Evolutionary conservation across 108 stramenopile species (phyloP).

Genomic region (Fragilaria radians): DNA sequence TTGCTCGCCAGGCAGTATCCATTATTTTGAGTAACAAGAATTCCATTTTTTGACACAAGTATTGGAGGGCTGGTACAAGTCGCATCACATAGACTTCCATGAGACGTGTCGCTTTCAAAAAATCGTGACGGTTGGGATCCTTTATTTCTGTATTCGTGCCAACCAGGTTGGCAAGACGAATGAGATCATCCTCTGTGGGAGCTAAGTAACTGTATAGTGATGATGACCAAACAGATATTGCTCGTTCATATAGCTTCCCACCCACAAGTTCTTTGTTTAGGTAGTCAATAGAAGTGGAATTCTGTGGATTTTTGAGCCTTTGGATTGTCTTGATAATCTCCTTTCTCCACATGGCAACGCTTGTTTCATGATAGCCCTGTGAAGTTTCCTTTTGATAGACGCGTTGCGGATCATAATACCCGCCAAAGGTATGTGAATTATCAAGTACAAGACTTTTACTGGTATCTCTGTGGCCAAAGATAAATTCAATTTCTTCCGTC

Average conservation of each 20-base stretch:
- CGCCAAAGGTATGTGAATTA: background rate
- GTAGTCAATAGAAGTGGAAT: background rate
- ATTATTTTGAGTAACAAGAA: background rate
- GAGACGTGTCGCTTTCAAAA: conserved; percentile 1
- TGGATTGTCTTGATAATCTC: background rate
- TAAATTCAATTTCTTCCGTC: background rate
- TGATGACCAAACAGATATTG: background rate
- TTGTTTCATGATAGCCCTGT: background rate
- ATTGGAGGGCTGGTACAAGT: background rate
- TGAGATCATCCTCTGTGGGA: background rate
- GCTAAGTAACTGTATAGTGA: background rate
- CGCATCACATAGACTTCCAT: background rate
- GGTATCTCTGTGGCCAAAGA: background rate
- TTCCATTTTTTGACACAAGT: background rate
- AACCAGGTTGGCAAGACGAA: background rate
- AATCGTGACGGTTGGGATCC: background rate
- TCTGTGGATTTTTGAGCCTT: background rate
- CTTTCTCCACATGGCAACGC: background rate
- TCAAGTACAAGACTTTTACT: background rate
- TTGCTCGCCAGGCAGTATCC: background rate
- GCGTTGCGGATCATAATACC: background rate
- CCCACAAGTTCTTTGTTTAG: background rate
- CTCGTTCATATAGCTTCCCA: background rate
- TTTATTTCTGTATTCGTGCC: background rate
- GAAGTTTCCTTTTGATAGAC: background rate